Evolutionary conservation across 768 basidiomycete species (phyloP).

Genomic region (Leccinum longicurvipes): DNA sequence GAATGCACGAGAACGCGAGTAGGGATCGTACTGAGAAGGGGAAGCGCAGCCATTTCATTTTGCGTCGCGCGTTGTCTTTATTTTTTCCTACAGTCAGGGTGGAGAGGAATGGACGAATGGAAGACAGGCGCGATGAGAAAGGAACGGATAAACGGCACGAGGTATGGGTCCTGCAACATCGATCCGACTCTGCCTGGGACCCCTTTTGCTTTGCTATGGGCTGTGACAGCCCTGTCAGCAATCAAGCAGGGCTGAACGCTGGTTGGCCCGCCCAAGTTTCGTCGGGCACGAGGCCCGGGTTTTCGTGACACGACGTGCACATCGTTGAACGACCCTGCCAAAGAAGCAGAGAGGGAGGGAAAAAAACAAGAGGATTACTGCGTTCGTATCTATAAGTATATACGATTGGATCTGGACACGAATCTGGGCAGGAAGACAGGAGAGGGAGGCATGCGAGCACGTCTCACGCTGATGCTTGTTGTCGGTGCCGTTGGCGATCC

Average conservation of each 20-base stretch:
- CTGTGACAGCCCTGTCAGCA: not conserved
- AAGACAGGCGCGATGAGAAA: not conserved
- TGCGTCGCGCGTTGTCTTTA: not conserved
- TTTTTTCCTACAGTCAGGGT: slow-evolving; percentile 5
- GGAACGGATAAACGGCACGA: not conserved
- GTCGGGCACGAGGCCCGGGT: slow-evolving; percentile 5
- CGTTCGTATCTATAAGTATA: not conserved
- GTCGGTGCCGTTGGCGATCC: slow-evolving; percentile 1
- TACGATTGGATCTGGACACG: not conserved
- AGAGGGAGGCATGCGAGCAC: not conserved
- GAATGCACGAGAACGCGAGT: not conserved
- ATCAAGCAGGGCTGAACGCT: not conserved
- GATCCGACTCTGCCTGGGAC: not conserved
- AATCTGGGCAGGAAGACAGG: not conserved
- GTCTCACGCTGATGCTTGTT: not conserved
- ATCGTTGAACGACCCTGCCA: slow-evolving; percentile 3
- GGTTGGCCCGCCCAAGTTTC: not conserved
- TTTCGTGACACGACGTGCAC: not conserved
- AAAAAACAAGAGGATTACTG: not conserved
- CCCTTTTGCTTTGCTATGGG: not conserved
- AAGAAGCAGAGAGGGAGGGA: slow-evolving; percentile 1
- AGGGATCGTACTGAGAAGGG: not conserved
- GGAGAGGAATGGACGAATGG: not conserved
- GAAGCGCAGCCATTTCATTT: not conserved
- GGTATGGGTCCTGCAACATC: not conserved